These are phyloP conservation scores for Fusarium nematophilum DNA, from an alignment of 2,329 filamentous ascomycete species.

Conservation along the genomic window DNA sequence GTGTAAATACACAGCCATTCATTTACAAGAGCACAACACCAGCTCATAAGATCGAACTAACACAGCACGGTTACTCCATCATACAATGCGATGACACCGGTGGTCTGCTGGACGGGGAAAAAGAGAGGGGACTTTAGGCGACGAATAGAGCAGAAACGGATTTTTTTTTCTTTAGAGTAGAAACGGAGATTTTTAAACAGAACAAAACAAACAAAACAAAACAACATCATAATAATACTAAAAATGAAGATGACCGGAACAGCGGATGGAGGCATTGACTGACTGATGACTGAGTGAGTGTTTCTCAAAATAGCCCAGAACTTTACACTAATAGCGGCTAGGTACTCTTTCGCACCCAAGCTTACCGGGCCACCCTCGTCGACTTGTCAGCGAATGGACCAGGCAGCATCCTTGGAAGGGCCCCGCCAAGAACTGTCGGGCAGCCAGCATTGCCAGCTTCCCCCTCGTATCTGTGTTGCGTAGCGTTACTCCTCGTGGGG, in stretches of 20 bases:
- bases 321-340: constrained; percentile 16
- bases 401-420: background rate
- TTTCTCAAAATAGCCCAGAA: constrained; percentile 34
- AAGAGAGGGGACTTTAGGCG: no score
- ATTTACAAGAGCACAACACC: no score
- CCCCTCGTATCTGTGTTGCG: constrained; percentile 29
- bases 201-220: background rate
- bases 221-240: background rate
- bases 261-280: background rate
- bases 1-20: no score
- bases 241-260: background rate
- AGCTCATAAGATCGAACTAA: no score
- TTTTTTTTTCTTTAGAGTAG: no score
- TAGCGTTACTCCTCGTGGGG: constrained; percentile 7
- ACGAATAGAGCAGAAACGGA: no score
- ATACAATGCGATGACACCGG: no score
- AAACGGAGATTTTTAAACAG: background rate
- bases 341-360: background rate
- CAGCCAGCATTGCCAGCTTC: background rate
- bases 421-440: background rate
- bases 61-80: no score
- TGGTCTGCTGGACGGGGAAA: no score
- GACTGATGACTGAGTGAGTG: background rate
- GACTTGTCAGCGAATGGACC: constrained; percentile 25
- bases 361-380: constrained; percentile 11